Base-by-base conservation (phyloP, 1,284 basidiomycete species). In the Ceratobasidium sp. region DNA sequence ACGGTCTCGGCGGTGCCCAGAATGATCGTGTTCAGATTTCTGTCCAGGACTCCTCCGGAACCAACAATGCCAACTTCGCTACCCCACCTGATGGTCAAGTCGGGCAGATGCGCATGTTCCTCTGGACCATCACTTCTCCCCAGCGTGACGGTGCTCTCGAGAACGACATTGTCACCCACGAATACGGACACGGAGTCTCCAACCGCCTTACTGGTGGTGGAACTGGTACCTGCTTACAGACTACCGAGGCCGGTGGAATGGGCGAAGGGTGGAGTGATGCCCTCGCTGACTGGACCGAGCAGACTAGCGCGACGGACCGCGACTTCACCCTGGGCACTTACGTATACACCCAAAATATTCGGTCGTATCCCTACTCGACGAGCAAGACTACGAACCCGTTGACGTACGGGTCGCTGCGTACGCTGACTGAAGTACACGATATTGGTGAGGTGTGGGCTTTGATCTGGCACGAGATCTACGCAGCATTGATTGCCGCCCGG, bases 31-130 rank as follows among this genome's bases (percentile, higher is more conserved):
- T 78, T 41, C 51, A 67, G n/a, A 74, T 77, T 29, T 73, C 53
- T 27, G 73, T 76, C 22, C 77, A 78, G 48, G 75, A 76, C 57
- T 59, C 54, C 15, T 51, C 65, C 2, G 76, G 77, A 15, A 65
- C 60, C 14, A 73, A 77, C 59, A 78, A 77, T 53, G 76, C 76
- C 29, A 75, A 74, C 53, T 76, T 76, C 56, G 73, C 69, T 1
- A 75, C 67, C 11, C 72, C 73, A 27, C 33, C 75, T 11, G 57
- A 62, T 33, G 76, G 76, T 22, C 62, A 75, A 36, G 19, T 53
- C 17, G 76, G 73, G 8, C 57, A 64, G 31, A 73, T 74, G 74
- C 59, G 62, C n/a, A 73, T 77, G 71, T 73, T 48, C 59, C 56
- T 54, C 17, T 77, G 71, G 65, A 72, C 76, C 17, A 67, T 64